Base-by-base conservation (phyloP, 2,329 filamentous ascomycete genomes). In the Stenocarpella maydis region DNA sequence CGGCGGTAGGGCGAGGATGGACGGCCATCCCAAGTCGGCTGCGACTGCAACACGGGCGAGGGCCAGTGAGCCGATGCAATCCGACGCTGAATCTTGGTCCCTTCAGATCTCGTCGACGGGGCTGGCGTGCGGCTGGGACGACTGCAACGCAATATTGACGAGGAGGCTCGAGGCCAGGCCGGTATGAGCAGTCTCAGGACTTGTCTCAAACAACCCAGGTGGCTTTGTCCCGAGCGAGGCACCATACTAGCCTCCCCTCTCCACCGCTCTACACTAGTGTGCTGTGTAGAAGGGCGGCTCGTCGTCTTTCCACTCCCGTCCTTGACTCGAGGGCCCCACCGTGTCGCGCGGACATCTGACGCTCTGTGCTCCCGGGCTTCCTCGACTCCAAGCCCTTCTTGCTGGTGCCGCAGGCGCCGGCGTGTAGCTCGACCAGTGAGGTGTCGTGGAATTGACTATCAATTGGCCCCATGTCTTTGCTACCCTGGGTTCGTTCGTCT, bases 121-220 rank as follows among this genome's bases (percentile, higher is more conserved):
- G 17, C 54, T 58, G 54, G 26, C 19, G 14, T 24, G 8, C 17
- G 49, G 17, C 17, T 53, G 50, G 28, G 10, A 37, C 52, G 31
- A 55, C 53, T 55, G 53, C 53, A 39, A 34, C 31, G 31, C 31
- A 34, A 58, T 21, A 58, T 15, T 58, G 53, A 58, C 31, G 52
- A 58, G 24, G 52, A 58, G 53, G 53, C 53, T 41, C 34, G 53
- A 58, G 37, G 54, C 54, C 53, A 58, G 58, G 49, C 58, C 28
- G 58, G 58, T 63, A 49, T 19, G 58, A n/a, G n/a, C 58, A 63
- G 58, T 63, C 58, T 63, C 58, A 63, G 58, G 49, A 63, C 58
- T 49, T 37, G 58, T 63, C 58, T 63, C 58, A 63, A 63, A 63
- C 58, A 63, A 17, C 58, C 58, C 58, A 61, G 24, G 58, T 61